Evolutionary conservation across 2,329 filamentous ascomycete genomes (phyloP).

Genomic region (Epichloe elymi): DNA sequence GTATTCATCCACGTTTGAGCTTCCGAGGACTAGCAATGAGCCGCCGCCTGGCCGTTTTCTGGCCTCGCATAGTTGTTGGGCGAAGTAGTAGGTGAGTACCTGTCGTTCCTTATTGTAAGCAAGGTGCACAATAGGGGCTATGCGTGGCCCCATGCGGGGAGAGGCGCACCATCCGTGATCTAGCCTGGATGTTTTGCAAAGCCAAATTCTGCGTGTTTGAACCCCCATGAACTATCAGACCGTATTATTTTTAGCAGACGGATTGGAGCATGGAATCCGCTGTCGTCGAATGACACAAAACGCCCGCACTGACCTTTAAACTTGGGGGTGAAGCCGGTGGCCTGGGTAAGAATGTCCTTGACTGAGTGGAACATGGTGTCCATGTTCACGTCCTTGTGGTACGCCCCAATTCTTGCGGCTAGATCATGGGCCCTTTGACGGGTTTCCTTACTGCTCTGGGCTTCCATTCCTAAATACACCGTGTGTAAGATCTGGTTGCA

Average conservation of each 20-base stretch:
- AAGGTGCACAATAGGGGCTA: neutral
- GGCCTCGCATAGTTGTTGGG: conserved; percentile 20
- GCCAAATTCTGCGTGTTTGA: conserved; percentile 45
- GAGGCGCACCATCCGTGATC: conserved; percentile 43
- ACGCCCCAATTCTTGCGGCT: conserved; percentile 47
- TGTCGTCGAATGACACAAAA: neutral
- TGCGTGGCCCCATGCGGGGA: neutral
- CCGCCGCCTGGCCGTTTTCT: conserved; percentile 13
- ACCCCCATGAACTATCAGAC: conserved; percentile 36
- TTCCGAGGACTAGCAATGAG: conserved; percentile 15
- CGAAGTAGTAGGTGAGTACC: conserved; percentile 28
- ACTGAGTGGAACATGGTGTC: conserved; percentile 39
- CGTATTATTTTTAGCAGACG: neutral
- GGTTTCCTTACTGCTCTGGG: conserved; percentile 49
- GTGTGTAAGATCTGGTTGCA: conserved; percentile 23
- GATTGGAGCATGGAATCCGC: neutral
- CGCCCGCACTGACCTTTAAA: conserved; percentile 40
- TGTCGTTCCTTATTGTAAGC: neutral
- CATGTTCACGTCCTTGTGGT: conserved; percentile 64
- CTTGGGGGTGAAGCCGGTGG: conserved; percentile 38
- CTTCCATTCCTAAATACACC: conserved; percentile 53
- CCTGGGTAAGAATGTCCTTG: conserved; percentile 42
- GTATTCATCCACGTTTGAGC: conserved; percentile 16
- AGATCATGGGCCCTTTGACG: conserved; percentile 51
- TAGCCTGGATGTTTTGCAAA: conserved; percentile 53